Base-by-base conservation (phyloP, 148 eudicot species). In the Rhododendron ovatum region DNA sequence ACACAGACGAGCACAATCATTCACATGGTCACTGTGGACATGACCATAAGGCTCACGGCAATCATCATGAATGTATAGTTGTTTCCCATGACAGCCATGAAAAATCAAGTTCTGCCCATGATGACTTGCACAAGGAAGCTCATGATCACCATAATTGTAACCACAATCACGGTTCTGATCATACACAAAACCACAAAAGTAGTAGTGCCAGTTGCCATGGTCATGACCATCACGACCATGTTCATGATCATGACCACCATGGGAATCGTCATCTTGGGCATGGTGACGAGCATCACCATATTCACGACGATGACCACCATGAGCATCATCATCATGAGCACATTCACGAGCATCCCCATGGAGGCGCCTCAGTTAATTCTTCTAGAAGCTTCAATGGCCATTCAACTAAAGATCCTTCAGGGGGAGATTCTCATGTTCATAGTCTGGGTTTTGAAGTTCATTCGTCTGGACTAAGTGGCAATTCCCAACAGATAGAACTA, bases 41-140 rank as follows among this genome's bases (percentile, higher is more conserved):
- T 80, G 90, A 86, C 73, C 91, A 88, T 82, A 82, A 75, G 75
- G 53, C 85, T 85, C 83, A 86, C 39, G 59, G 84, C 45, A 80
- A 77, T 77, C 85, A 86, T 45, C 87, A 84, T 48, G 91, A 90
- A n/a, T 28, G 57, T 77, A 69, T 43, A 69, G 82, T 76, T 83
- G 86, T 89, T 69, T 74, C 87, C 20, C 87, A 90, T 83, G 89
- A 83, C 51, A 22, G 15, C 85, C 43, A 82, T 86, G 82, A 82
- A 45, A 82, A 82, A 76, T 76, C 84, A 83, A 69, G 33, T 45
- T 65, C 78, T 71, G 45, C 17, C 30, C 85, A 71, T 17, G 20
- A 78, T 78, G 89, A 82, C 55, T 81, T 12, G 43, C 53, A 33
- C 81, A 35, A 10, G 41, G 71, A 43, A 65, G 74, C 51, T 33